Evolutionary conservation across 2,329 filamentous ascomycete genomes (phyloP), one percentile per base, ranked within the genome.

Genomic region (Curvularia eragrostidis): DNA sequence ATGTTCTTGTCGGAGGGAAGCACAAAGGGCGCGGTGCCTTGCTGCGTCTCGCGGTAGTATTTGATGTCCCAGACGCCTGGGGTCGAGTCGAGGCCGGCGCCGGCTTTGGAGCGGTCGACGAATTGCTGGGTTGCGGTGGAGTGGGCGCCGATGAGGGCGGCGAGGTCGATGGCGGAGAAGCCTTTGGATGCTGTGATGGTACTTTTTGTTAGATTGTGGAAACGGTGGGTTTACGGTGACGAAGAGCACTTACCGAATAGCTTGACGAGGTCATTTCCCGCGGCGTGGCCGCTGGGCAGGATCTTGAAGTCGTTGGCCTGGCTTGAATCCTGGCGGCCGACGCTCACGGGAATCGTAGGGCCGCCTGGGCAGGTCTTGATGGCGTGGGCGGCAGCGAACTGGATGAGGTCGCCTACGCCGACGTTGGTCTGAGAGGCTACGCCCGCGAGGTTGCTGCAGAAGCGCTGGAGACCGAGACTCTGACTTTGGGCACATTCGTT

Each of bases 381-480:
- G 23, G 71, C 74, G 34, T 75, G 73, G 10, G 74, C 74, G 34
- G 65, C 74, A n/a, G 73, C 74, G 47, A 76, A 77, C 41, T 77
- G 74, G 43, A 77, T 75, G 23, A 76, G 61, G 48, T 77, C 74
- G 21, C 68, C 74, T 15, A 69, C 62, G 4, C 73, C 72, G 21
- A 77, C 74, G 8, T 64, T 67, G 46, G 80, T 81, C 47, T 79
- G 73, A 13, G 64, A 64, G 30, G 78, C 79, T 58, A 83, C 75
- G 4, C 61, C 62, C 36, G 71, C 70, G 1, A 82, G 74, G 51
- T 77, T 76, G 3, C 64, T 62, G 15, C 77, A 79, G 24, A 83
- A 78, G 4, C 71, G 72, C 52, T 75, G 62, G 1, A 87, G 73
- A 0, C 82, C 83, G 2, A 54, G 65, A 67, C 86, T 78, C 52